phyloP scores from a whole-genome alignment of 2,329 filamentous ascomycete species.

The Talaromyces sp. region DNA sequence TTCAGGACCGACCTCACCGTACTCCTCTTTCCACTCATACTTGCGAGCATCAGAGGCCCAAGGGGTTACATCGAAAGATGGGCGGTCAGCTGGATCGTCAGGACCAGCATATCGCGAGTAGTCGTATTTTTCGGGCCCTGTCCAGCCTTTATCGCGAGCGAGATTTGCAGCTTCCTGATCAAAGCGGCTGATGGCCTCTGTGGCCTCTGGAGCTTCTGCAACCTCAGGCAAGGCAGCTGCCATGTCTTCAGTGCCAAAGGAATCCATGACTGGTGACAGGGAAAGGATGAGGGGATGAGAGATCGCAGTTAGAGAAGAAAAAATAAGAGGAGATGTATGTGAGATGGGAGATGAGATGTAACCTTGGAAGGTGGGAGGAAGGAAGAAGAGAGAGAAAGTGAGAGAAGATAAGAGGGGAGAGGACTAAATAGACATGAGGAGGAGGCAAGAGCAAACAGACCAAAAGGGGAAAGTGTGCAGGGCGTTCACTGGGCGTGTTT shows the following conservation, averaged over 20 bases:
- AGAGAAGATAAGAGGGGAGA: not conserved
- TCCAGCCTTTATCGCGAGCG: conserved; percentile 42
- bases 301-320: not conserved
- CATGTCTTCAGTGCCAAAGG: conserved; percentile 25
- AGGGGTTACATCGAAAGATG: conserved; percentile 21
- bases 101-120: conserved; percentile 32
- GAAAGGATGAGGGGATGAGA: not conserved
- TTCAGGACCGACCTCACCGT: conserved; percentile 76
- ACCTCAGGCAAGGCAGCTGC: conserved; percentile 24
- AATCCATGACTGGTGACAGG: conserved; percentile 19
- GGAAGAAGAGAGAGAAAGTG: not conserved
- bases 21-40: conserved; percentile 84
- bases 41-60: conserved; percentile 60
- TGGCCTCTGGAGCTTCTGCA: not conserved
- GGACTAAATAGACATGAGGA: not conserved
- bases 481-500: not conserved
- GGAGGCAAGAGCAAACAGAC: not conserved
- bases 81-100: conserved; percentile 20
- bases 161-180: conserved; percentile 29
- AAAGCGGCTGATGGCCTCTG: conserved; percentile 21
- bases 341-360: not conserved
- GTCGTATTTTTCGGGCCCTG: conserved; percentile 35
- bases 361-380: not conserved
- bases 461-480: not conserved
- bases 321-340: not conserved